Conservation (phyloP, 2,329 filamentous ascomycete genomes). For the Pseudogymnoascus sp. region DNA sequence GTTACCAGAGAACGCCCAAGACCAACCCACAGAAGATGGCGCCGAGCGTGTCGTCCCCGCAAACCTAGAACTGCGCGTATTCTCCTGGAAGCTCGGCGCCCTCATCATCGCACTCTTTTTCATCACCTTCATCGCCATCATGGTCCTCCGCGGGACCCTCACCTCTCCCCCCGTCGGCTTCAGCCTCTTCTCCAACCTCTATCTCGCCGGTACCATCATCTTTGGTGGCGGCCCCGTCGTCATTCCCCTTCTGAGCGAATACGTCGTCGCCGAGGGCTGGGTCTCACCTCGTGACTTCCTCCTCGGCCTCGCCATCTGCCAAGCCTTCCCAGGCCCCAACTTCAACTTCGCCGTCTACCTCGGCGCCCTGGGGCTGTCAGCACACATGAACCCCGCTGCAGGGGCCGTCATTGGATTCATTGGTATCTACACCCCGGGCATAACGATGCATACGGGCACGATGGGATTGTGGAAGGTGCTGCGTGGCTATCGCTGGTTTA, state of each 20-base stretch:
- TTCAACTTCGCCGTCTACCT: constrained; percentile 54
- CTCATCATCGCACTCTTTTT: constrained; percentile 42
- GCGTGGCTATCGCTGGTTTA: constrained; percentile 38
- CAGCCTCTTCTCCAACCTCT: constrained; percentile 63
- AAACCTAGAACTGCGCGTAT: constrained; percentile 14
- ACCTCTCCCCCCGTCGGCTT: constrained; percentile 39
- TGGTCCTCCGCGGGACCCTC: constrained; percentile 41
- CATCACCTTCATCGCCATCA: constrained; percentile 45
- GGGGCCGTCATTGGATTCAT: constrained; percentile 41
- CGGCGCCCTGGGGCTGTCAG: constrained; percentile 39
- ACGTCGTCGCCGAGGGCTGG: constrained; percentile 60
- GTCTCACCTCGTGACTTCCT: constrained; percentile 63
- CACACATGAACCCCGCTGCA: constrained; percentile 18
- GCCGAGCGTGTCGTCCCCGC: constrained; percentile 12
- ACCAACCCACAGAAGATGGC: neutral
- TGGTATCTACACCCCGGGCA: constrained; percentile 44
- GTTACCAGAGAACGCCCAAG: neutral
- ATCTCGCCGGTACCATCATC: constrained; percentile 56
- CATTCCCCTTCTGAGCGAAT: constrained; percentile 53
- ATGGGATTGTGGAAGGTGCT: constrained; percentile 49
- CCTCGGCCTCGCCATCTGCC: constrained; percentile 62
- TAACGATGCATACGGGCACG: constrained; percentile 40
- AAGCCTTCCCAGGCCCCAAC: constrained; percentile 59
- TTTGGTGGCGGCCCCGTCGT: constrained; percentile 55
- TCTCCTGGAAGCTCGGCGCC: constrained; percentile 39